Base-by-base conservation (phyloP, 176 grass and related monocot genomes). In the Rhynchospora tenuis region DNA sequence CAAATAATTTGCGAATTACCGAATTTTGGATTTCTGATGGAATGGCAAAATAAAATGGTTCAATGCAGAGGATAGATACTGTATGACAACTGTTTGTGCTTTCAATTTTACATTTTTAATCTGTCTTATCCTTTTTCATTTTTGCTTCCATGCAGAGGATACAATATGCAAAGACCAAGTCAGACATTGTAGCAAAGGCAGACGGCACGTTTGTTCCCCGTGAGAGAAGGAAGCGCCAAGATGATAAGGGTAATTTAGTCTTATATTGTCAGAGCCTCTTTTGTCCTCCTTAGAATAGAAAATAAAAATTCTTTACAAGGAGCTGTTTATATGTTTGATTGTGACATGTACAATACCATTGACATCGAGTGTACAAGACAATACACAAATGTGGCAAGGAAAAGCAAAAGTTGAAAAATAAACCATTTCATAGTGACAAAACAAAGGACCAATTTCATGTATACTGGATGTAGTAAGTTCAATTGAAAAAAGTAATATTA, bases 131-230 rank as follows among this genome's bases (percentile, higher is more conserved):
- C 17, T 84, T 86, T 46, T 69, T 78, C 5, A 1, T 24, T 20
- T 88, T 88, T 93, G 14, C 52, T 81, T 88, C 12, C 81, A 42
- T 90, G 54, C 85, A 95, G 96, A 99, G 86, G 88, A 99, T 95
- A 83, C 96, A 93, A 88, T 99, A 99, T 89, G 96, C 96, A 86
- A 99, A 93, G 86, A 99, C 96, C 15, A 99, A 95, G 47, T 99
- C 96, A 4, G 96, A 99, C 75, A 85, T 99, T 89, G 20, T 99
- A 83, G 86, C 96, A 81, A 95, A 93, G 89, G 89, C 89, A 15
- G 93, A 99, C 83, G 96, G 96, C 5, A 95, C 91, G 15, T 99
- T 93, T 15, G 81, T 93, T 64, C 93, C 96, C 78, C 91, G 96
- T 84, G 96, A 99, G 86, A 89, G 72, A 95, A 89, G 91, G 78